Conservation (phyloP, 768 basidiomycete species). For the Pleurotus citrinopileatus region DNA sequence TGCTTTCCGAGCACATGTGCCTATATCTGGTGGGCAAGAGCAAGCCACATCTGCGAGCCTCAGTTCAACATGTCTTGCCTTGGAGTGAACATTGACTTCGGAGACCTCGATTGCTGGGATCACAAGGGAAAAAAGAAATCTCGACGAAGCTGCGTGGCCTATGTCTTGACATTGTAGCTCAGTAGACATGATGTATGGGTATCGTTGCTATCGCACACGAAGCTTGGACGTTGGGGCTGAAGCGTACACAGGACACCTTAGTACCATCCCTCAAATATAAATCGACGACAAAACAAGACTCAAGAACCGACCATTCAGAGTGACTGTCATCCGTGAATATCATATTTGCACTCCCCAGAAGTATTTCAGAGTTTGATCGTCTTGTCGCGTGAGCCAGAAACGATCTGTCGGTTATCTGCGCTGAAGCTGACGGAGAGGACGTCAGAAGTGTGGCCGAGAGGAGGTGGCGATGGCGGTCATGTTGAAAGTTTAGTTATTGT, state of each 20-base stretch:
- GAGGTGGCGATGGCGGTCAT: constrained; percentile 99
- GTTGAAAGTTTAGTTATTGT: constrained; percentile 33
- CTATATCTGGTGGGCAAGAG: constrained; percentile 80
- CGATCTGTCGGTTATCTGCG: constrained; percentile 99
- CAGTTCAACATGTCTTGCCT: constrained; percentile 62
- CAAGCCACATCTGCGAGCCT: constrained; percentile 66
- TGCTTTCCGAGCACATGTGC: too few species aligned
- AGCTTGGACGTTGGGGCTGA: constrained; percentile 87
- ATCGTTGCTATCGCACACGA: background rate
- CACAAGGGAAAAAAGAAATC: constrained; percentile 56
- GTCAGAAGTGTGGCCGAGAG: constrained; percentile 96
- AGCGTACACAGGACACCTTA: constrained; percentile 99
- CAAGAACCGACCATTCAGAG: constrained; percentile 70
- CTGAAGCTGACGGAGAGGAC: constrained; percentile 99
- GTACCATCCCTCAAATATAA: too few species aligned
- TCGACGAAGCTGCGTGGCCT: constrained; percentile 44
- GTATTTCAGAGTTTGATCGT: constrained; percentile 99
- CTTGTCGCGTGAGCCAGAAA: constrained; percentile 94
- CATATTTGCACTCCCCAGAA: constrained; percentile 99
- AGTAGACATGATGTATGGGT: background rate
- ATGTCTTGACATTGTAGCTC: background rate
- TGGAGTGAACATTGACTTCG: constrained; percentile 70
- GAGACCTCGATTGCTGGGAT: constrained; percentile 75
- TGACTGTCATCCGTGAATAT: constrained; percentile 99
- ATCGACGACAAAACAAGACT: too few species aligned